Evolutionary conservation across 805 yeast genomes (phyloP).

Genomic region (Diddensiella santjacobensis): DNA sequence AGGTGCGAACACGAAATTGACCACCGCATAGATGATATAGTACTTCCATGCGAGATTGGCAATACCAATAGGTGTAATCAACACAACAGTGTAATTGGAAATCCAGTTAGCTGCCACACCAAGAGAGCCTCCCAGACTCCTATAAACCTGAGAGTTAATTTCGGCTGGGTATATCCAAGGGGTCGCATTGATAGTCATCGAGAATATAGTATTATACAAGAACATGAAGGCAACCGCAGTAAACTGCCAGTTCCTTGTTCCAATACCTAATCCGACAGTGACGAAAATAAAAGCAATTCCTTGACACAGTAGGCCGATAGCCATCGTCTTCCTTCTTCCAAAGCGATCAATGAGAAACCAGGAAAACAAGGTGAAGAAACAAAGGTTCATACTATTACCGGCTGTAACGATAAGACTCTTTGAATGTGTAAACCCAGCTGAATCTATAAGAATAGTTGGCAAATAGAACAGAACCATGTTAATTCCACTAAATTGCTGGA

Average conservation of each 20-base stretch:
- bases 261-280: constrained; percentile 10
- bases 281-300: constrained; percentile 11
- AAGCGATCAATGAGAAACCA: constrained; percentile 53
- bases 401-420: constrained; percentile 81
- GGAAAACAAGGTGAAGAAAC: constrained; percentile 52
- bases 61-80: constrained; percentile 56
- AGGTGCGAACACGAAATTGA: constrained; percentile 56
- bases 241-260: constrained; percentile 8
- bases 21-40: constrained; percentile 61
- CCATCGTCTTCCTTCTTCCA: constrained; percentile 61
- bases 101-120: constrained; percentile 64
- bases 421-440: constrained; percentile 73
- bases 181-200: constrained; percentile 50
- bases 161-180: constrained; percentile 69
- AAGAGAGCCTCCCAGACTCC: constrained; percentile 58
- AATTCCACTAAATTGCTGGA: constrained; percentile 70
- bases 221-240: constrained; percentile 15
- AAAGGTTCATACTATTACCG: constrained; percentile 39
- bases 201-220: constrained; percentile 38
- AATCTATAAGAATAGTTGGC: constrained; percentile 8
- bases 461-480: constrained; percentile 63
- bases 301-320: constrained; percentile 41
- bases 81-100: constrained; percentile 57
- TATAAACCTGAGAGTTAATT: constrained; percentile 53
- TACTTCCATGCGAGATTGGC: constrained; percentile 50